Conservation (phyloP, 2,329 filamentous ascomycete species). For the Penicillium digitatum region DNA sequence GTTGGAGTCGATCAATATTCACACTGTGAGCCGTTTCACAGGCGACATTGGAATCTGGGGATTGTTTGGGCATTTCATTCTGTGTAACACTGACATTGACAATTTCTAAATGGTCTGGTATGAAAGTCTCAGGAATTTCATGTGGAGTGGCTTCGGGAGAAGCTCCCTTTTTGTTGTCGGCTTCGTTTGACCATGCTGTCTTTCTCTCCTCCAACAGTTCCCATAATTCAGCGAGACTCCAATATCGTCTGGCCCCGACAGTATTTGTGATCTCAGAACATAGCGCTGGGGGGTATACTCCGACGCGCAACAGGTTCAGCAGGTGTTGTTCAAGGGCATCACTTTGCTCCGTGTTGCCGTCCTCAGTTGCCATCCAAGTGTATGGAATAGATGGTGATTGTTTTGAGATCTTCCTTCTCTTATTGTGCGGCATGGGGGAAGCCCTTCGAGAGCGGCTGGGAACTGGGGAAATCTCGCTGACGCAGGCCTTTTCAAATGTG, state of each 20-base stretch:
- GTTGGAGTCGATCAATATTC: neutral
- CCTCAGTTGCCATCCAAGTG: constrained; percentile 10
- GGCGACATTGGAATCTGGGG: neutral
- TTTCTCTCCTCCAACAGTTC: constrained; percentile 17
- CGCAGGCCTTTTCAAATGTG: neutral
- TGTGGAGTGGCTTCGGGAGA: neutral
- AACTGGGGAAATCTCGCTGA: neutral
- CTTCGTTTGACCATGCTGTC: constrained; percentile 7
- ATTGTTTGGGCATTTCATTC: neutral
- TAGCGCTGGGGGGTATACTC: constrained; percentile 7
- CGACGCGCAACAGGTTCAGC: constrained; percentile 13
- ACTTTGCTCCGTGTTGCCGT: neutral
- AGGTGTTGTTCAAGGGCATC: constrained; percentile 8
- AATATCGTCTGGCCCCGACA: constrained; percentile 10
- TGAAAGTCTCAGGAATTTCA: neutral
- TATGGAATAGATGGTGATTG: constrained; percentile 8
- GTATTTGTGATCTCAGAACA: neutral
- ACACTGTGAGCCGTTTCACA: neutral
- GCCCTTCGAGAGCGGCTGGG: no score
- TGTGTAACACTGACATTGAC: neutral
- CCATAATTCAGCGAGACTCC: constrained; percentile 26
- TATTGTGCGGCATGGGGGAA: neutral
- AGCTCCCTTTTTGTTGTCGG: neutral
- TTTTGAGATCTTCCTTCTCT: neutral
- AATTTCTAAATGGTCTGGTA: neutral